Conservation (phyloP, 441 rosid species). For the Pelargonium fulgidum region DNA sequence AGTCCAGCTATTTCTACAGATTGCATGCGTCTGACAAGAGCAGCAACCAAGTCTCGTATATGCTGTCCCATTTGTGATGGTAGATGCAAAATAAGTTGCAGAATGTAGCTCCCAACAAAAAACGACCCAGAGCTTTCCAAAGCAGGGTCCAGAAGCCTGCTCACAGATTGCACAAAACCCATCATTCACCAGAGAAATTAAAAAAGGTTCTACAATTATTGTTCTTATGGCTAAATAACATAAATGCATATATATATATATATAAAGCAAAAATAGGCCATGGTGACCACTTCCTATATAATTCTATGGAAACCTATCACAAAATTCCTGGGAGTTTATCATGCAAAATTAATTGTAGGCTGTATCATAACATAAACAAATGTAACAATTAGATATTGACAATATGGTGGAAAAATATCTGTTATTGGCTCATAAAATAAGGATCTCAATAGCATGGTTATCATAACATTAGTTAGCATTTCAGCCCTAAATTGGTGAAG, state of each 20-base stretch:
- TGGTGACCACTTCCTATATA: no score
- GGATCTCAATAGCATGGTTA: background rate
- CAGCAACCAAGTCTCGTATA: constrained; percentile 63
- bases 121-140: constrained; percentile 93
- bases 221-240: background rate
- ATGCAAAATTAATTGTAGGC: background rate
- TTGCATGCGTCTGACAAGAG: constrained; percentile 84
- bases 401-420: background rate
- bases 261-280: background rate
- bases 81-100: constrained; percentile 90
- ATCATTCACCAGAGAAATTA: constrained; percentile 11
- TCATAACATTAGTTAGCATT: background rate
- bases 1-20: constrained; percentile 70
- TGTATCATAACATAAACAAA: background rate
- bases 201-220: background rate
- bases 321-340: background rate
- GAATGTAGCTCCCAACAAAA: constrained; percentile 79
- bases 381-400: background rate
- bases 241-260: background rate
- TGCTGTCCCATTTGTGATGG: constrained; percentile 85
- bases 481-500: background rate
- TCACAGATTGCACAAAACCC: constrained; percentile 21
- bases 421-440: background rate
- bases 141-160: constrained; percentile 87
- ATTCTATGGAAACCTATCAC: no score